Conservation (phyloP, 805 yeast genomes). For the Candida glaebosa region DNA sequence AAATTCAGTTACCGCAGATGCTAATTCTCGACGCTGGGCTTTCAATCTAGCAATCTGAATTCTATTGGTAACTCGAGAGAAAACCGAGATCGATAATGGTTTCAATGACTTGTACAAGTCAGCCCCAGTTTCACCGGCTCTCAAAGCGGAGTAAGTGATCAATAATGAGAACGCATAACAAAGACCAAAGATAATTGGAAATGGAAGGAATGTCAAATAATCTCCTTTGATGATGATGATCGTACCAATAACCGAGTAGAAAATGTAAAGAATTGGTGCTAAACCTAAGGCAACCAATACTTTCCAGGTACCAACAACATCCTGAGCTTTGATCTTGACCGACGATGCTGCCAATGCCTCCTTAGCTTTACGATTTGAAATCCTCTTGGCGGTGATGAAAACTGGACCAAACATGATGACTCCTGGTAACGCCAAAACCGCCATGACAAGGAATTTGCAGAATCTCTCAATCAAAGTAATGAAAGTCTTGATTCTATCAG, state of each 20-base stretch:
- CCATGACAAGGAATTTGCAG: constrained; percentile 23
- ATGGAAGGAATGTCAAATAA: constrained; percentile 7
- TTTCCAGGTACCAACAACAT: constrained; percentile 43
- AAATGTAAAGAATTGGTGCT: constrained; percentile 38
- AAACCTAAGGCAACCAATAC: constrained; percentile 38
- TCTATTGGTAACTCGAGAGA: constrained; percentile 25
- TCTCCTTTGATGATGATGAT: constrained; percentile 15
- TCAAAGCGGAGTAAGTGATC: constrained; percentile 39
- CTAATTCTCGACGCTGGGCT: constrained; percentile 22
- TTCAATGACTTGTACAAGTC: constrained; percentile 38
- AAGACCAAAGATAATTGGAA: constrained; percentile 19
- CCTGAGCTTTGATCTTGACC: constrained; percentile 40
- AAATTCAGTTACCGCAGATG: constrained; percentile 28
- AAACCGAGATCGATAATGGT: constrained; percentile 33
- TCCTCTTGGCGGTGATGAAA: constrained; percentile 30
- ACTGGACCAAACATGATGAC: constrained; percentile 37
- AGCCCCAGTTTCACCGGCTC: constrained; percentile 41
- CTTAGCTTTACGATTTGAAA: constrained; percentile 32
- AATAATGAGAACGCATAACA: constrained; percentile 36
- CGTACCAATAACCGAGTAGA: constrained; percentile 35
- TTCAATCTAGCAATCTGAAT: constrained; percentile 32
- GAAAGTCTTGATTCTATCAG: constrained; percentile 20
- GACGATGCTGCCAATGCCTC: constrained; percentile 37
- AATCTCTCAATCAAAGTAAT: constrained; percentile 23
- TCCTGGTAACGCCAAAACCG: constrained; percentile 37